phyloP scores from a whole-genome alignment of 371 early-diverging fungal genomes.

The Mucor plumbeus region DNA sequence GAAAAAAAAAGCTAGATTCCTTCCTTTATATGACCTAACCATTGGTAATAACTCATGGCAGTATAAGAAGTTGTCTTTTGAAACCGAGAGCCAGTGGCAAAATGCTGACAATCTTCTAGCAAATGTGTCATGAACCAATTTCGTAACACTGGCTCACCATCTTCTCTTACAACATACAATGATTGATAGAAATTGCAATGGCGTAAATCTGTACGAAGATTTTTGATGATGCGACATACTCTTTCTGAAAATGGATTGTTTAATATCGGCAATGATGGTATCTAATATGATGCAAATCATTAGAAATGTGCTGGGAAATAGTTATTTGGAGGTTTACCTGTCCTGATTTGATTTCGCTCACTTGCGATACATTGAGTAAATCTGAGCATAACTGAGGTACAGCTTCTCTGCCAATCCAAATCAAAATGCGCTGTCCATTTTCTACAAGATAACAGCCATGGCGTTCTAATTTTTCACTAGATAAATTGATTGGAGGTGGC shows the following conservation, averaged over 20 bases:
- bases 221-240: conserved; percentile 32
- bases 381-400: conserved; percentile 61
- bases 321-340: conserved; percentile 20
- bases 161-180: conserved; percentile 71
- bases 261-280: conserved; percentile 31
- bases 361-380: conserved; percentile 53
- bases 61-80: conserved; percentile 48
- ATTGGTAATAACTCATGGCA: conserved; percentile 80
- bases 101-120: conserved; percentile 59
- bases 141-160: conserved; percentile 64
- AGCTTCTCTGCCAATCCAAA: conserved; percentile 78
- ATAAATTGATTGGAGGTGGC: conserved; percentile 68
- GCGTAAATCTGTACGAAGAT: conserved; percentile 26
- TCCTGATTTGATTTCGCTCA: conserved; percentile 34
- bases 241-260: conserved; percentile 42
- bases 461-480: conserved; percentile 74
- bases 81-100: conserved; percentile 15
- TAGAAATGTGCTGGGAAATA: too few species aligned
- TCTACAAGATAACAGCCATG: conserved; percentile 78
- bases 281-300: not conserved
- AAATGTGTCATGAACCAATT: conserved; percentile 68
- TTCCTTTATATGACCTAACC: conserved; percentile 45
- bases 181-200: conserved; percentile 33
- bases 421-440: conserved; percentile 66
- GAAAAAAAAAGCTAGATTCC: conserved; percentile 16